phyloP scores from a whole-genome alignment of 768 basidiomycete genomes.

The Serendipita sp. region DNA sequence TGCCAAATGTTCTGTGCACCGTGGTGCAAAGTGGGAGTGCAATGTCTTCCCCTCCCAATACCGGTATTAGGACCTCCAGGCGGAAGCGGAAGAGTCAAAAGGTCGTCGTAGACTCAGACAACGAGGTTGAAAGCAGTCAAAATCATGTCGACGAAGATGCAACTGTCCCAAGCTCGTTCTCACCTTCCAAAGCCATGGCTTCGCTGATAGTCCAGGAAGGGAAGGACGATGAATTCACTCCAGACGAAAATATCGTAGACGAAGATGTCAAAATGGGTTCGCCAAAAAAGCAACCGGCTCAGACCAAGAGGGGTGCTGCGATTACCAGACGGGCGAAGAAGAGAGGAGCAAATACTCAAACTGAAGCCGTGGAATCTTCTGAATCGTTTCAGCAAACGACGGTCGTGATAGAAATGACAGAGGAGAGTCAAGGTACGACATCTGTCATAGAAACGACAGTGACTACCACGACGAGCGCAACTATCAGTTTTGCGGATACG shows the following conservation, averaged over 20 bases:
- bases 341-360: neutral
- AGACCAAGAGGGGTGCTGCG: neutral
- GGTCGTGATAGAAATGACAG: neutral
- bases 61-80: too few relatives aligned
- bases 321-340: neutral
- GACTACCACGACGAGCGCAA: too few relatives aligned
- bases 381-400: neutral
- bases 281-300: neutral
- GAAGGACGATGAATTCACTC: neutral
- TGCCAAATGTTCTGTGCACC: too few relatives aligned
- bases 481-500: too few relatives aligned
- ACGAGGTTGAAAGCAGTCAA: neutral
- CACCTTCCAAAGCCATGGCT: neutral
- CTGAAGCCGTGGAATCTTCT: neutral
- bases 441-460: too few relatives aligned
- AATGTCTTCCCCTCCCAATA: too few relatives aligned
- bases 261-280: neutral
- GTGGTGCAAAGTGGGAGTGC: too few relatives aligned
- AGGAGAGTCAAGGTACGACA: too few relatives aligned
- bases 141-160: neutral
- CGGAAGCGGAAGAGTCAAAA: neutral
- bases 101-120: neutral
- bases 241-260: neutral
- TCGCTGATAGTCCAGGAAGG: neutral
- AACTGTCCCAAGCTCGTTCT: slow-evolving; percentile 8